A percentile compares a stretch with the other conserved stretches of the same genome.
Conservation (phyloP, 2,329 filamentous ascomycete genomes). For the Pseudonectria buxi region DNA sequence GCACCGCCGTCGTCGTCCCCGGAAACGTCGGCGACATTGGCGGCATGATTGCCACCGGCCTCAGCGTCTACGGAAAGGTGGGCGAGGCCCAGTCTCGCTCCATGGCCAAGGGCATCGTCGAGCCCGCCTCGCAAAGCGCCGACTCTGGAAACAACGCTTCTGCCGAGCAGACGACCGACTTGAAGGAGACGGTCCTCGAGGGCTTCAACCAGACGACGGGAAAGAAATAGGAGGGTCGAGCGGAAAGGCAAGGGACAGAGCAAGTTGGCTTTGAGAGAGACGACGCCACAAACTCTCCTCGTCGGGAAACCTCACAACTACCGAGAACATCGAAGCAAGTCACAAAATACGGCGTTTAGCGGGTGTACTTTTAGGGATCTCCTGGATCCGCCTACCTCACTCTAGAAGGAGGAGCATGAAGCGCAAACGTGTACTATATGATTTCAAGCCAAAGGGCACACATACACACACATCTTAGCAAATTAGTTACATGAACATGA, state of each 20-base stretch:
- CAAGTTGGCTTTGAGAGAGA: conserved; percentile 1
- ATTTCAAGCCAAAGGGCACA: conserved; percentile 11
- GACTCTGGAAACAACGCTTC: conserved; percentile 10
- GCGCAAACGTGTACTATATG: conserved; percentile 19
- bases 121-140: conserved; percentile 21
- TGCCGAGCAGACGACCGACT: conserved; percentile 13
- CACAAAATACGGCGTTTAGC: conserved; percentile 22
- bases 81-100: conserved; percentile 68
- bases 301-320: conserved; percentile 10
- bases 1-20: conserved; percentile 90
- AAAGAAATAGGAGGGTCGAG: conserved; percentile 20
- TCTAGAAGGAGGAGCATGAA: conserved; percentile 5
- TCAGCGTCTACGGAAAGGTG: conserved; percentile 94
- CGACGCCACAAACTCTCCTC: conserved; percentile 5
- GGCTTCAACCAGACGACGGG: conserved; percentile 31
- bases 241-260: background rate
- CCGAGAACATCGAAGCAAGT: conserved; percentile 8
- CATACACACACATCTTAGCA: conserved; percentile 4
- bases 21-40: conserved; percentile 96
- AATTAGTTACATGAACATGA: background rate
- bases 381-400: conserved; percentile 8
- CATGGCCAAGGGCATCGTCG: conserved; percentile 49
- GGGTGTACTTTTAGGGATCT: conserved; percentile 23
- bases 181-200: conserved; percentile 36
- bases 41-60: conserved; percentile 91